Evolutionary conservation across 805 yeast genomes (phyloP).

Genomic region (Nakazawaea wickerhamii): DNA sequence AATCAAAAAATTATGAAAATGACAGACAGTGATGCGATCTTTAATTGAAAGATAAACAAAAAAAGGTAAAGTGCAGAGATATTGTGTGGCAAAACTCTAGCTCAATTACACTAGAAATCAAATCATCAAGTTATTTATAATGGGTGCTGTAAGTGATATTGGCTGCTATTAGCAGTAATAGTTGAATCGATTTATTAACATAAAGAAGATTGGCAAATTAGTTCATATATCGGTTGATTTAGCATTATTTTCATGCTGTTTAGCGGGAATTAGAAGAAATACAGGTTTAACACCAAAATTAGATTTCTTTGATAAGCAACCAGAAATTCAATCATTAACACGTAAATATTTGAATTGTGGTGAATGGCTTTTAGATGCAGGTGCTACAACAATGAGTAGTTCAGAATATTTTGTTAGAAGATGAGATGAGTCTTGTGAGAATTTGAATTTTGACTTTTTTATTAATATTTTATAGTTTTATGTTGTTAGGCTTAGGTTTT

Average conservation of each 20-base stretch:
- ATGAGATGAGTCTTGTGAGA: constrained; percentile 16
- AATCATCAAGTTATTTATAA: too few species aligned
- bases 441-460: not conserved
- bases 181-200: too few species aligned
- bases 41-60: too few species aligned
- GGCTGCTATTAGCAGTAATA: too few species aligned
- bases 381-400: constrained; percentile 62
- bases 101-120: too few species aligned
- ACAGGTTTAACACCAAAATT: constrained; percentile 63
- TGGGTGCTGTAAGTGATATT: constrained; percentile 5
- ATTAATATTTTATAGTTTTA: not conserved
- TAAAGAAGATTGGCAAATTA: constrained; percentile 41
- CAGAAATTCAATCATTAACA: constrained; percentile 45
- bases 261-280: constrained; percentile 68
- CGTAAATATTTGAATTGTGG: constrained; percentile 74
- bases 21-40: too few species aligned
- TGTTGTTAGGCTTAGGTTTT: not conserved
- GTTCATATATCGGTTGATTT: constrained; percentile 56
- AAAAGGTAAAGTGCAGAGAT: not conserved
- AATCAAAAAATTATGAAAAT: not conserved
- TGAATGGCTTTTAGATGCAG: constrained; percentile 73
- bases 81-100: not conserved
- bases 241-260: constrained; percentile 55
- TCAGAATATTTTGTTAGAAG: constrained; percentile 70
- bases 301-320: constrained; percentile 37